Conservation (phyloP, 495 filamentous ascomycete species). For the Daldinia grandis region DNA sequence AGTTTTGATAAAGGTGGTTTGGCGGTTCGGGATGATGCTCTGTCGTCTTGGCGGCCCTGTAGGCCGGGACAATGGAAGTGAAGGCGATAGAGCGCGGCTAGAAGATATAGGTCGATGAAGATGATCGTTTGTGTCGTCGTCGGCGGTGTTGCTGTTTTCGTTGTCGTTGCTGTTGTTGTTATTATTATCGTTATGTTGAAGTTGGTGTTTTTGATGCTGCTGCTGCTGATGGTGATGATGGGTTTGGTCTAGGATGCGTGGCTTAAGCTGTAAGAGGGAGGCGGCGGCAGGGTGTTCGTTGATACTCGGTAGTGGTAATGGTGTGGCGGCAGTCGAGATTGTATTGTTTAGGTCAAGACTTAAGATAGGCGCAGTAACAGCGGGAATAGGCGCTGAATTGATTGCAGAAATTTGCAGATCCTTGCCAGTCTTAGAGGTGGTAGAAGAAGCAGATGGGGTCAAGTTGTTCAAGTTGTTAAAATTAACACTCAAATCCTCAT, state of each 20-base stretch:
- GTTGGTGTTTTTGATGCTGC: neutral
- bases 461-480: conserved; percentile 5
- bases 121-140: conserved; percentile 18
- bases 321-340: conserved; percentile 17
- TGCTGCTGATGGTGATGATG: conserved; percentile 1
- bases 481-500: neutral
- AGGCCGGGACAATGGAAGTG: conserved; percentile 38
- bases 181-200: neutral
- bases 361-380: conserved; percentile 14
- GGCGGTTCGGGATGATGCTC: conserved; percentile 57
- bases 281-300: conserved; percentile 34
- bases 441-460: conserved; percentile 15
- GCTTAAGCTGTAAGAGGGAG: conserved; percentile 10
- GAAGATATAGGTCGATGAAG: conserved; percentile 11
- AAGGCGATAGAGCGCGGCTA: conserved; percentile 30
- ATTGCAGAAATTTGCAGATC: conserved; percentile 38
- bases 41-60: conserved; percentile 50
- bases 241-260: conserved; percentile 11
- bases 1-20: conserved; percentile 57
- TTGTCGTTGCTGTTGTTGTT: neutral
- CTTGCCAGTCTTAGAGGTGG: conserved; percentile 22
- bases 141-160: conserved; percentile 3
- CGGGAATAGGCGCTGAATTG: conserved; percentile 37
- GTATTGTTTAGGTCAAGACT: conserved; percentile 13
- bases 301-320: conserved; percentile 42